phyloP scores from a whole-genome alignment of 1,139 yeast genomes.

The Hanseniaspora gamundiae region DNA sequence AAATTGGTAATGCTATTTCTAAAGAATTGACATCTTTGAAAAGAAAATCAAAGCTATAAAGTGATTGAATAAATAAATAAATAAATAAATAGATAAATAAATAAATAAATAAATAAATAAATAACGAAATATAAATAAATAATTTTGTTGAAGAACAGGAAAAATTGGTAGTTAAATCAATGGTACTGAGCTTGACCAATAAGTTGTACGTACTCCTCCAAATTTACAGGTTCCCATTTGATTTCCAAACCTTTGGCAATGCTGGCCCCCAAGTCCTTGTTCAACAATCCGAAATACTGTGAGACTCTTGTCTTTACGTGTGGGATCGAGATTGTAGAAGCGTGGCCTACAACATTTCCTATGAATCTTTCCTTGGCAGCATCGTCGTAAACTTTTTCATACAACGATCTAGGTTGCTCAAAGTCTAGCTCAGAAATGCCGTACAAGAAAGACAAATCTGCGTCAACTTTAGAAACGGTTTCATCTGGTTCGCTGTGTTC shows the following conservation, averaged over 20 bases:
- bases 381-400: slow-evolving; percentile 28
- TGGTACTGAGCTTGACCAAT: slow-evolving; percentile 11
- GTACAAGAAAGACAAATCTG: slow-evolving; percentile 26
- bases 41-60: slow-evolving; percentile 14
- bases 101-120: not conserved
- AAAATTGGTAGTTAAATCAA: not conserved
- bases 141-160: not conserved
- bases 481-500: slow-evolving; percentile 28
- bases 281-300: slow-evolving; percentile 30
- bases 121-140: not conserved
- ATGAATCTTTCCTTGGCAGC: slow-evolving; percentile 26
- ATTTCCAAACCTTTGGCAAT: slow-evolving; percentile 30
- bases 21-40: slow-evolving; percentile 42
- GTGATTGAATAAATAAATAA: not conserved
- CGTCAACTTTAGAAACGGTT: slow-evolving; percentile 27
- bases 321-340: slow-evolving; percentile 23
- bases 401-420: slow-evolving; percentile 35
- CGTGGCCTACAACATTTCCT: slow-evolving; percentile 31
- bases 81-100: not conserved
- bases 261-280: slow-evolving; percentile 26
- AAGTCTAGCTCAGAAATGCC: slow-evolving; percentile 32
- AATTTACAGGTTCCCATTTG: slow-evolving; percentile 22
- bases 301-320: slow-evolving; percentile 29
- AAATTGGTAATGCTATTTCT: slow-evolving; percentile 51
- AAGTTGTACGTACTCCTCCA: slow-evolving; percentile 22